A percentile compares a stretch with the other conserved stretches of the same genome.
These are phyloP conservation scores for Leccinum glutinopallens DNA, from an alignment of 1,284 basidiomycete species.

Conservation along the genomic window DNA sequence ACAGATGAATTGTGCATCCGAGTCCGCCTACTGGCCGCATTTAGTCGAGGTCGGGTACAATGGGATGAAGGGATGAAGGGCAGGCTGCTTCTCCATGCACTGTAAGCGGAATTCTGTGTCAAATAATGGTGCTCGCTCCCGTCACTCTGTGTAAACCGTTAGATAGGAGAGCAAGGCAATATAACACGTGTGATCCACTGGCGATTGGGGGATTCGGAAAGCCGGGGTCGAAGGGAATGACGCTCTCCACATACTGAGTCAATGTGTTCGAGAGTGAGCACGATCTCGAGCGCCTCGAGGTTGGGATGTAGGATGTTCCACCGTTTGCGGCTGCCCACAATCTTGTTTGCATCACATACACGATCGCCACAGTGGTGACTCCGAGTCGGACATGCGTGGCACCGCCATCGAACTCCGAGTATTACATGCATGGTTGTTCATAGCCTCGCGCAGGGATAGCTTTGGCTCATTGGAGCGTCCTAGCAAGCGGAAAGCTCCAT, in stretches of 20 bases:
- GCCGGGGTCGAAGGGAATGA: slow-evolving; percentile 44
- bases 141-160: slow-evolving; percentile 29
- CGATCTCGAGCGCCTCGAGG: slow-evolving; percentile 48
- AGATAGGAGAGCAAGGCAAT: slow-evolving; percentile 32
- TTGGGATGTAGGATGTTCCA: slow-evolving; percentile 55
- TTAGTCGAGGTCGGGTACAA: slow-evolving; percentile 24
- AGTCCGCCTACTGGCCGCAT: not conserved
- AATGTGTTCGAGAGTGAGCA: slow-evolving; percentile 47
- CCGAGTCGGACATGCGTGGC: not conserved
- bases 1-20: not conserved
- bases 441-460: slow-evolving; percentile 31
- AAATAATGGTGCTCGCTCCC: slow-evolving; percentile 22
- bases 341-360: slow-evolving; percentile 46
- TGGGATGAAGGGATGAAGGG: slow-evolving; percentile 6
- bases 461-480: slow-evolving; percentile 41
- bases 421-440: too few relatives aligned
- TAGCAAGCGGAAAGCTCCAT: slow-evolving; percentile 38
- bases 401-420: too few relatives aligned
- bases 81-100: slow-evolving; percentile 28
- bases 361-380: slow-evolving; percentile 11
- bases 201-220: slow-evolving; percentile 46
- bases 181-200: slow-evolving; percentile 19
- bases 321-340: slow-evolving; percentile 51
- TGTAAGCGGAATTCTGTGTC: slow-evolving; percentile 20
- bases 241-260: slow-evolving; percentile 41